These are phyloP conservation scores for Chlorella sp. DNA, from an alignment of 139 green algal species.

Conservation along the genomic window DNA sequence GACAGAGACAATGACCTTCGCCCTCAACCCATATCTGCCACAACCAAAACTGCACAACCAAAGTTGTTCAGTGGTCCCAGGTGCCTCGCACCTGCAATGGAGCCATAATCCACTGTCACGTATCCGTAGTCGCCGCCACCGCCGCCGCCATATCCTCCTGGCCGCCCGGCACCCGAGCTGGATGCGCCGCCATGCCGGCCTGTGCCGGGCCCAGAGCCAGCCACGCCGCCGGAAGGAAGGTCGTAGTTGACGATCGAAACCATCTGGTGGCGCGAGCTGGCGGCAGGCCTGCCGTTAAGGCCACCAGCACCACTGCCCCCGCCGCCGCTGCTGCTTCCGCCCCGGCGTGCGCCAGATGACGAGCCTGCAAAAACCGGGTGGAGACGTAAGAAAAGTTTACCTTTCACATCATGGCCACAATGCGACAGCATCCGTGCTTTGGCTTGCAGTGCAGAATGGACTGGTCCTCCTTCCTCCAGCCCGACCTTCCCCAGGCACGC, in stretches of 20 bases:
- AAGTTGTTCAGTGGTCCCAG: too few species aligned
- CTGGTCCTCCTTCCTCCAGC: too few species aligned
- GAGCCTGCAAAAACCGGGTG: not conserved
- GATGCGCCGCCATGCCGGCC: not conserved
- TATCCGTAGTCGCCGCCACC: slow-evolving; percentile 18
- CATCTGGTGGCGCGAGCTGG: slow-evolving; percentile 52
- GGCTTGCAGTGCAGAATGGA: too few species aligned
- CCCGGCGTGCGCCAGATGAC: too few species aligned
- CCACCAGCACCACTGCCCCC: not conserved
- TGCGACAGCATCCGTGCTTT: too few species aligned
- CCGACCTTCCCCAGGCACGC: not conserved
- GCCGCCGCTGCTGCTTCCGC: not conserved
- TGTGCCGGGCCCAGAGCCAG: not conserved
- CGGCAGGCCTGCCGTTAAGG: not conserved
- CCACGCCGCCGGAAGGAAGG: not conserved
- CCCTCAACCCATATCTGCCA: too few species aligned
- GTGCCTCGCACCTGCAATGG: slow-evolving; percentile 32
- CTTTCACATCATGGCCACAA: too few species aligned
- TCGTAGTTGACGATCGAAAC: slow-evolving; percentile 77
- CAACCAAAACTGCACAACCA: too few species aligned
- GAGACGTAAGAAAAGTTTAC: too few species aligned
- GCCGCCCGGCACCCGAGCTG: slow-evolving; percentile 3
- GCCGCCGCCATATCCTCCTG: slow-evolving; percentile 37
- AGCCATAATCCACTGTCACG: slow-evolving; percentile 48
- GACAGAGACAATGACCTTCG: too few species aligned